phyloP scores from a whole-genome alignment of 768 basidiomycete species.

The Royoungia palumana region DNA sequence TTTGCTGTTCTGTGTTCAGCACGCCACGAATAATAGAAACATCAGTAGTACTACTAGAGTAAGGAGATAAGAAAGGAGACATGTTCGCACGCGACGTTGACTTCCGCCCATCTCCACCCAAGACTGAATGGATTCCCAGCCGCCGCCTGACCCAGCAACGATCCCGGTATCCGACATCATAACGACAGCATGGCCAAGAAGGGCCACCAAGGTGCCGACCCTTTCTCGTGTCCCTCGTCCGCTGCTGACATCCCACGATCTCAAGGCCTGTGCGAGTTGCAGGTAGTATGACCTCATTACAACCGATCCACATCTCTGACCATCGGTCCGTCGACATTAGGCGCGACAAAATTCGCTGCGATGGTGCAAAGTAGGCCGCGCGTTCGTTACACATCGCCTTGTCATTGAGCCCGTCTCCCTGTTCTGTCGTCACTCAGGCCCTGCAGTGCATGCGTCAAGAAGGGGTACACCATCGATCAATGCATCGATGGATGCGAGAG shows the following conservation, averaged over 20 bases:
- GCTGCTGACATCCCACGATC: constrained; percentile 11
- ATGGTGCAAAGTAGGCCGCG: constrained; percentile 44
- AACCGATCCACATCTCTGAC: neutral
- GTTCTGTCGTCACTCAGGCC: constrained; percentile 38
- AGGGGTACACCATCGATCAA: constrained; percentile 47
- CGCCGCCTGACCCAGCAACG: constrained; percentile 31
- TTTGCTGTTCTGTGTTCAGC: constrained; percentile 10
- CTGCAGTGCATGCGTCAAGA: constrained; percentile 56
- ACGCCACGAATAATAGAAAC: too few relatives aligned
- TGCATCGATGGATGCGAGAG: constrained; percentile 62
- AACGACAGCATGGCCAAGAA: constrained; percentile 47
- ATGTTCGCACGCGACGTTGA: constrained; percentile 29
- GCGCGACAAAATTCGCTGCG: constrained; percentile 61
- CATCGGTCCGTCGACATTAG: constrained; percentile 27
- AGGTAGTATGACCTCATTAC: constrained; percentile 33
- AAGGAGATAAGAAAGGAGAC: constrained; percentile 24
- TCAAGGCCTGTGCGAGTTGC: constrained; percentile 58
- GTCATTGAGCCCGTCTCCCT: neutral
- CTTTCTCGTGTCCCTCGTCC: constrained; percentile 24
- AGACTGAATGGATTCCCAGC: constrained; percentile 35
- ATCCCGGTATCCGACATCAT: constrained; percentile 53
- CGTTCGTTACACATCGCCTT: neutral
- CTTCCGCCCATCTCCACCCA: constrained; percentile 27
- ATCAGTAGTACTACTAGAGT: too few relatives aligned
- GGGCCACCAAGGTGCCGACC: constrained; percentile 54